phyloP scores from a whole-genome alignment of 345 rosid genomes.

The Citropsis articulata region DNA sequence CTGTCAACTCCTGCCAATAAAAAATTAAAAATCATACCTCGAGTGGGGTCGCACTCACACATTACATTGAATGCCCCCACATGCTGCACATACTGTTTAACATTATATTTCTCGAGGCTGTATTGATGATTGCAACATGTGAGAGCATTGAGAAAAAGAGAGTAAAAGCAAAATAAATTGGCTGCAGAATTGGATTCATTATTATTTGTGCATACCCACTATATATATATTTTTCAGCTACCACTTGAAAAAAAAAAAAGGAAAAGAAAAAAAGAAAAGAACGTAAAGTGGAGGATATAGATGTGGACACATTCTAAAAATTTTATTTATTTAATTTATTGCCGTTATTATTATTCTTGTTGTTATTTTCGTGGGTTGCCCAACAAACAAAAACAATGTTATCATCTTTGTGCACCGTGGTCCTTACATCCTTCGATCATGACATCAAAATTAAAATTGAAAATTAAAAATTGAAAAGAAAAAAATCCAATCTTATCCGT shows the following conservation, averaged over 20 bases:
- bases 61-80: slow-evolving; percentile 1
- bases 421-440: slow-evolving; percentile 7
- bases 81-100: background rate
- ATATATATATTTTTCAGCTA: background rate
- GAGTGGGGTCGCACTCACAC: background rate
- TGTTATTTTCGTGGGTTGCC: slow-evolving; percentile 6
- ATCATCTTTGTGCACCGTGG: slow-evolving; percentile 22
- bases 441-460: background rate
- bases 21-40: too few species aligned
- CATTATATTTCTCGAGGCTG: background rate
- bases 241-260: background rate
- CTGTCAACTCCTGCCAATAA: too few species aligned
- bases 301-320: slow-evolving; percentile 2
- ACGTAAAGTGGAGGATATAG: background rate
- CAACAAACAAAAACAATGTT: slow-evolving; percentile 23
- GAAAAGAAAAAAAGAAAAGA: too few species aligned
- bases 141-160: background rate
- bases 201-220: too few species aligned
- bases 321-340: background rate
- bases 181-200: background rate
- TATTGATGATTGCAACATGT: background rate
- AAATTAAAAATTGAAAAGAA: too few species aligned
- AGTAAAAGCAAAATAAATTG: background rate
- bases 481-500: too few species aligned
- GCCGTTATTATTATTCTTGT: background rate